These are phyloP conservation scores for Gracilaria gracilis DNA, from an alignment of 23 red algal genomes.

Conservation along the genomic window DNA sequence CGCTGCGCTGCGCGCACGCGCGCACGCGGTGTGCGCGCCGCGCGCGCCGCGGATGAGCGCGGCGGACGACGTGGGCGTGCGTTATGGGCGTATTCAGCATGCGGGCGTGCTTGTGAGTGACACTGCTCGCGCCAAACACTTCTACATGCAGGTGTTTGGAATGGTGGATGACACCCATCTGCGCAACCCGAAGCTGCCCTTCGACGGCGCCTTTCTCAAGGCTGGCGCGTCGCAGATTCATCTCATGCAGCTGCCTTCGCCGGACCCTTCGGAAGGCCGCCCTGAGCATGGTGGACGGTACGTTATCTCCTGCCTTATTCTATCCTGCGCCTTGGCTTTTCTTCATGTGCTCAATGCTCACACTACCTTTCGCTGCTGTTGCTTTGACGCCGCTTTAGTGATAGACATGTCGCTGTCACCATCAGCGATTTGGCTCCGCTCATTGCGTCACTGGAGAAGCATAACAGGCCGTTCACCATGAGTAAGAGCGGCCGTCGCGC, in stretches of 20 bases:
- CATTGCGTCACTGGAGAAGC: conserved; percentile 43
- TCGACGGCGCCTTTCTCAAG: conserved; percentile 86
- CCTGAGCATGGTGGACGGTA: conserved; percentile 91
- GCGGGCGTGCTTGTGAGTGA: conserved; percentile 84
- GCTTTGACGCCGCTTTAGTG: conserved; percentile 2
- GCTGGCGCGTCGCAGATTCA: conserved; percentile 93
- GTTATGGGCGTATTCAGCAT: conserved; percentile 86
- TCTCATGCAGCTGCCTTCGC: conserved; percentile 91
- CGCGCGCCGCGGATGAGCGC: background rate
- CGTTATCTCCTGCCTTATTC: background rate
- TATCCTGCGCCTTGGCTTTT: background rate
- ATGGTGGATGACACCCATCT: conserved; percentile 86
- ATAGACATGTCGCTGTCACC: conserved; percentile 74
- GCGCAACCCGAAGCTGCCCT: conserved; percentile 88
- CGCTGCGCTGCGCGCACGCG: background rate
- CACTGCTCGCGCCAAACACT: conserved; percentile 65
- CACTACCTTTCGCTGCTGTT: background rate
- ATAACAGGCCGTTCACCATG: conserved; percentile 68
- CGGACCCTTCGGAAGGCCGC: conserved; percentile 68
- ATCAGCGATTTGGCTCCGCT: conserved; percentile 75
- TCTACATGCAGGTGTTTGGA: conserved; percentile 84
- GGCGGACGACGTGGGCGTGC: background rate
- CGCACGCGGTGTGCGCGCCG: background rate
- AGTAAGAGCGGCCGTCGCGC: conserved; percentile 91
- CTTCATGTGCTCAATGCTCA: background rate